These are phyloP conservation scores for Crithidia expoeki DNA, from an alignment of 208 protist genomes.

Conservation along the genomic window DNA sequence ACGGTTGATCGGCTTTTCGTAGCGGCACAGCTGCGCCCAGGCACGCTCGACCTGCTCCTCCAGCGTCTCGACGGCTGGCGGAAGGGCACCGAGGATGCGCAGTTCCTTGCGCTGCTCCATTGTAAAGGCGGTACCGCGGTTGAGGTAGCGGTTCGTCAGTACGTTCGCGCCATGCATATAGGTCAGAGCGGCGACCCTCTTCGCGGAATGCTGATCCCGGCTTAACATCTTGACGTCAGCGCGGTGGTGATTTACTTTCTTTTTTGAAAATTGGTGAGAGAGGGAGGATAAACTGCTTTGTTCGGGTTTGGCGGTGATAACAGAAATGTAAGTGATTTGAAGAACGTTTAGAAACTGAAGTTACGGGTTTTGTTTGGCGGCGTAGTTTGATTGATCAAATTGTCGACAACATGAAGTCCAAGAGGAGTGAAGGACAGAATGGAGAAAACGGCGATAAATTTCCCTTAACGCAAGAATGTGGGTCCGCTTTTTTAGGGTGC, in stretches of 20 bases:
- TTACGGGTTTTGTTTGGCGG: too few species aligned
- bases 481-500: too few species aligned
- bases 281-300: background rate
- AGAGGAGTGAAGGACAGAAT: too few species aligned
- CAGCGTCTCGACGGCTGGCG: constrained; percentile 76
- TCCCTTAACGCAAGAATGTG: too few species aligned
- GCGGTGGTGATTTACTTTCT: background rate
- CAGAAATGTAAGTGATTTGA: constrained; percentile 21
- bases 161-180: constrained; percentile 43
- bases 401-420: too few species aligned
- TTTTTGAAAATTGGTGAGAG: background rate
- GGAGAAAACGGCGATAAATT: too few species aligned
- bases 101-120: constrained; percentile 74
- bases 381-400: background rate
- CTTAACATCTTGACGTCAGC: background rate
- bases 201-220: constrained; percentile 2
- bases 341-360: constrained; percentile 1
- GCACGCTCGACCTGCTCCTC: constrained; percentile 78
- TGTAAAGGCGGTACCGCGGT: constrained; percentile 85
- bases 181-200: constrained; percentile 24
- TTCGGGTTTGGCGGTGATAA: constrained; percentile 1
- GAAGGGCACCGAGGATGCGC: constrained; percentile 63
- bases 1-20: constrained; percentile 86
- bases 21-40: constrained; percentile 67
- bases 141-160: constrained; percentile 78